Base-by-base conservation (phyloP, 2,329 filamentous ascomycete species). In the Trichoderma atrobrunneum region DNA sequence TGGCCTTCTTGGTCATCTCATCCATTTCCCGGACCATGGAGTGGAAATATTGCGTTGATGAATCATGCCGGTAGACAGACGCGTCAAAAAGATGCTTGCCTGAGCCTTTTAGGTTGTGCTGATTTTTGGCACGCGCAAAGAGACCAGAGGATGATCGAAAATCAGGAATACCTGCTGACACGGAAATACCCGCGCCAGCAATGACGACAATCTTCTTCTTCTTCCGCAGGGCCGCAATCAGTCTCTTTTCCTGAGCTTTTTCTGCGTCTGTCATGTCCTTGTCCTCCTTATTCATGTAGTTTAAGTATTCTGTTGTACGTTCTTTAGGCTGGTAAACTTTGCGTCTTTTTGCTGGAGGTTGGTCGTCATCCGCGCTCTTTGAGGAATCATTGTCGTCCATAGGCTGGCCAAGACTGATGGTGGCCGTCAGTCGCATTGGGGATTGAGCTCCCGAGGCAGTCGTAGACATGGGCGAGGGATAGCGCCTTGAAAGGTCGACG, bases 161-260 rank as follows among this genome's bases (percentile, higher is more conserved):
- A 81, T 99, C 96, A 77, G 96, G 96, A 78, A 99, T 97, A 74
- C 96, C 96, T 76, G 96, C 95, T 69, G 95, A 95, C 66, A 98
- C 96, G 51, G 96, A 98, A 78, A 99, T 99, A 74, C 96, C 96
- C 75, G 96, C 96, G 72, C 96, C 96, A 61, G 95, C 96, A 80
- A 99, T 93, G 66, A 98, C 93, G 39, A 99, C 94, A 79, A 99
- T 97, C 85, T 97, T 98, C 84, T 95, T 93, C 85, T 96, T 96
- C 79, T 93, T 94, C 78, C 92, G 91, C 71, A 99, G 82, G 28
- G 91, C 91, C 57, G 90, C 88, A 59, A 95, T 84, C 34, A 99
- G 85, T 71, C 90, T 88, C 73, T 92, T 88, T 51, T 97, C 84
- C 74, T 95, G 88, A 8, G 72, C 72, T 48, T 74, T 76, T 57